Evolutionary conservation across 1,139 yeast genomes (phyloP), one percentile per base, ranked within the genome.

Genomic region (Pichia norvegensis): DNA sequence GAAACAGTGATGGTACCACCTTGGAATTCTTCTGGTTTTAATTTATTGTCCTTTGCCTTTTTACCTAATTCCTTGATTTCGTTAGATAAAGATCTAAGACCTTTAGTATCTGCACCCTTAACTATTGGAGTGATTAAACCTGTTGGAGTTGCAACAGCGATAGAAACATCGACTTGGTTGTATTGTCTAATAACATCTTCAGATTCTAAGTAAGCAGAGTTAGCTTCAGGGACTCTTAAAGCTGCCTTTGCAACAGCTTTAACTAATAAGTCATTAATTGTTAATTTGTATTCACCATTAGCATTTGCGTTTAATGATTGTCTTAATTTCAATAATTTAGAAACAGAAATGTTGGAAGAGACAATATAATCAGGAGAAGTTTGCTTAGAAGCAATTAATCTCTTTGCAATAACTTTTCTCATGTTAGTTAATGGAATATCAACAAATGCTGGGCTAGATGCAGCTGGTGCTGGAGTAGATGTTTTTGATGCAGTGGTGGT

Each of bases 1-100:
- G 97, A 90, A 63, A 92, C 90, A 68, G 97, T 87, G 67, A 92
- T 86, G 58, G 98, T 90, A 65, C 99, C 99, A 61, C 99, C 99
- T 76, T 87, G 96, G 80, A 84, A 94, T 72, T 92, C 98, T 67
- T 87, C 95, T 53, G 98, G 98, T 56, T 71, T 66, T 65, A 92
- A 80, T 74, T 90, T 92, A 69, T 88, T 90, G 52, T 77, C 87
- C 70, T 92, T 88, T 53, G 98, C 98, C 70, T 94, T 87, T 76
- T 86, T 85, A 60, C 96, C 98, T 60, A 92, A 78, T 60, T 84
- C 96, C 75, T 92, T 92, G 61, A 87, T 79, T 67, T 84, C 88
- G 54, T 68, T 67, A 40, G 97, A 90, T 63, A 92, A 92, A 38
- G 79, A 61, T 45, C 81, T 77, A 53, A 92, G 77, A 39, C 98